Base-by-base conservation (phyloP, 2,329 filamentous ascomycete genomes). In the Colletotrichum sojae region DNA sequence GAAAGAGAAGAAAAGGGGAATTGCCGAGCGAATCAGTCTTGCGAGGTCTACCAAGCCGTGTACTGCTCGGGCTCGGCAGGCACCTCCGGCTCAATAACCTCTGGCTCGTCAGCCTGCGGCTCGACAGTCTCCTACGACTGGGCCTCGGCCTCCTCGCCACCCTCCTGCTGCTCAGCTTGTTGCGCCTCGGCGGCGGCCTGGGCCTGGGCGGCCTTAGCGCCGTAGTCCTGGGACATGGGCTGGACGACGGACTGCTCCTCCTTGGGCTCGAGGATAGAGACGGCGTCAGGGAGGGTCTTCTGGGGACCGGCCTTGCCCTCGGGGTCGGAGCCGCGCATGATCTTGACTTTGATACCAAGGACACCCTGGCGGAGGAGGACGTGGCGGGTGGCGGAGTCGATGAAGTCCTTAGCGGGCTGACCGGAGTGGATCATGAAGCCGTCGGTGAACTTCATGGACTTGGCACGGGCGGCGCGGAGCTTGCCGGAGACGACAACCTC, bases 391-490 rank as follows among this genome's bases (percentile, higher is more conserved):
- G 97, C 97, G 81, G 88, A 90, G 90, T 99, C 96, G 85, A 99
- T 99, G 89, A 99, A 99, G 88, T 99, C 96, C 88, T 97, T 95
- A 82, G 95, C 96, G 82, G 96, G 96, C 86, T 99, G 96, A 88
- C 96, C 96, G 81, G 96, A 99, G 94, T 99, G 96, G 88, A 99
- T 99, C 96, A 99, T 99, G 94, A 99, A 99, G 84, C 96, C 96
- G 86, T 99, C 95, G 86, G 96, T 99, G 92, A 99, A 99, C 92
- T 99, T 99, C 96, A 99, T 99, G 88, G 90, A 94, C 94, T 99
- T 99, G 86, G 96, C 96, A 90, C 96, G 94, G 81, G 96, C 96
- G 84, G 96, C 96, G 83, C 96, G 92, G 79, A 99, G 93, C 92
- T 99, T 99, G 85, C 96, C 96, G 78, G 94, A 98, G 77, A 99